phyloP scores from a whole-genome alignment of 129 eudicot genomes.

The sunflower (Helianthus annuus) region HanXRQr2.0-SUNRISE NC_035441.2:166295227-166295726 shows the following conservation, averaged over 20 bases:
- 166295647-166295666: constrained; percentile 75
- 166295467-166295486: constrained; percentile 12
- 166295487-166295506: constrained; percentile 69
- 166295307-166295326: constrained; percentile 84
- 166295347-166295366: constrained; percentile 93
- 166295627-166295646: constrained; percentile 48
- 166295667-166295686: constrained; percentile 83
- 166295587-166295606: constrained; percentile 73
- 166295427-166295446: background rate
- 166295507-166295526: constrained; percentile 88
- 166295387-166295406: constrained; percentile 82
- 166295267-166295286: constrained; percentile 93
- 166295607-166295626: constrained; percentile 65
- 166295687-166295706: constrained; percentile 88
- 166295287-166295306: constrained; percentile 97
- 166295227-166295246: constrained; percentile 86
- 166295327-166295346: constrained; percentile 87
- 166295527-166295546: constrained; percentile 84
- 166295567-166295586: constrained; percentile 80
- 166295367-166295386: constrained; percentile 80
- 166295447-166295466: constrained; percentile 14
- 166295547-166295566: constrained; percentile 90
- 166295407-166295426: constrained; percentile 44
- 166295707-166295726: constrained; percentile 81
- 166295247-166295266: constrained; percentile 83